Evolutionary conservation across 2,329 filamentous ascomycete genomes (phyloP), one percentile per base, ranked within the genome.

Genomic region (Exophiala sp.): DNA sequence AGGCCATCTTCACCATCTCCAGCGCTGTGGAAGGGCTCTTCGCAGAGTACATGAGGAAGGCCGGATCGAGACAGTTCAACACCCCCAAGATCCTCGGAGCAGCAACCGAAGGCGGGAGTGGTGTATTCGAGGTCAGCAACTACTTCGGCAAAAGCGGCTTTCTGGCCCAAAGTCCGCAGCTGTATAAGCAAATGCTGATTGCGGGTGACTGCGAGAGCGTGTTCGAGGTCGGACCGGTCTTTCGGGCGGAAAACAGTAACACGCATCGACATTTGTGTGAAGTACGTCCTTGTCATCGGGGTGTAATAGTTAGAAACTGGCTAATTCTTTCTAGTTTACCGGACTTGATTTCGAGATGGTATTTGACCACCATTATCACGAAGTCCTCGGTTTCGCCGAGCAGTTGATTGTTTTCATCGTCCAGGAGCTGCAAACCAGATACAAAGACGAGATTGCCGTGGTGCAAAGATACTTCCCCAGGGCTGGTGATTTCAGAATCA

Each of bases 31-130:
- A 80, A 53, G 75, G 79, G 54, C 75, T 93, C 10, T 94, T 94
- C 69, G 74, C 78, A 51, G 82, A 89, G 60, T 97, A 90, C 68
- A 82, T 96, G 59, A 77, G 83, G 53, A 75, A 79, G 58, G 79
- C 79, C 52, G 80, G 82, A 46, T 95, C 95, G 68, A 82, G 84
- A 57, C 81, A 87, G 67, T 89, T 96, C 63, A 88, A 95, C 67
- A 86, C 90, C 1, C 89, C 93, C 8, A 91, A 89, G 67, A 76
- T 98, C 37, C 87, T 95, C 48, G 90, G 85, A 43, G 86, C 91
- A 11, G 86, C 93, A 3, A 93, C 88, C 2, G 93, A 98, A 72
- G 91, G 93, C 62, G 93, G 93, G 58, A 83, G 83, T 60, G 94
- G 91, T 65, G 91, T 97, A 34, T 97, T 98, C 69, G 78, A 84